Evolutionary conservation across 768 basidiomycete species (phyloP), one percentile per base, ranked within the genome.

Genomic region (Gymnopilus dilepis): DNA sequence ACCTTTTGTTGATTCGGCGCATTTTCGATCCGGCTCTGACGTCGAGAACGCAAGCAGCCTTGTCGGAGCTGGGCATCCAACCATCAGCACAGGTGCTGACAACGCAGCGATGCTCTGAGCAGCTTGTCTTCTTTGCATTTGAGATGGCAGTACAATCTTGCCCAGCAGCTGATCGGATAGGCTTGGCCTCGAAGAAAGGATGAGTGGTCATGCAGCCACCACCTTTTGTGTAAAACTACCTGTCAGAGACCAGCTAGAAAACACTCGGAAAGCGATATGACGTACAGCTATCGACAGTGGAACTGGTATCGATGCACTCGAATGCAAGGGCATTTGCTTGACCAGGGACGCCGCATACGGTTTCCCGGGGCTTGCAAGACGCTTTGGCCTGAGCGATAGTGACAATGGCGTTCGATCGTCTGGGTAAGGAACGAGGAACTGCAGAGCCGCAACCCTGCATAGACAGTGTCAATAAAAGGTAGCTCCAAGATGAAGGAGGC

Each of bases 401-500:
- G 12, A 58, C 66, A 45, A 76, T 70, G 3, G 67, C 55, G 21
- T 59, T 61, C 34, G 53, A 40, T 22, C 62, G 60, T 22, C 53
- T 61, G 53, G 62, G 69, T 21, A 57, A 58, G 4, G 65, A 30
- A 40, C 62, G 70, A 43, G 80, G 76, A 8, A 68, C 65, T 11
- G 78, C 67, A 9, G 80, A 81, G 33, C 75, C 70, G 52, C 81
- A 82, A 12, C 76, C 76, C 81, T 82, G 58, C 24, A 42, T 30
- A 5, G 11, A 37, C 42, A n/a, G 9, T 34, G 33, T 52, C 37
- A 61, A 30, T 48, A 58, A 19, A 38, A 51, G 33, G 21, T 15
- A 28, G 37, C 30, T 15, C 22, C 48, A 60, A 21, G 62, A n/a
- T n/a, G n/a, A 52, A 56, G n/a, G 34, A 55, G 51, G 15, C 13